phyloP scores from a whole-genome alignment of 2,329 filamentous ascomycete genomes.

The Pezicula radicicola region DNA sequence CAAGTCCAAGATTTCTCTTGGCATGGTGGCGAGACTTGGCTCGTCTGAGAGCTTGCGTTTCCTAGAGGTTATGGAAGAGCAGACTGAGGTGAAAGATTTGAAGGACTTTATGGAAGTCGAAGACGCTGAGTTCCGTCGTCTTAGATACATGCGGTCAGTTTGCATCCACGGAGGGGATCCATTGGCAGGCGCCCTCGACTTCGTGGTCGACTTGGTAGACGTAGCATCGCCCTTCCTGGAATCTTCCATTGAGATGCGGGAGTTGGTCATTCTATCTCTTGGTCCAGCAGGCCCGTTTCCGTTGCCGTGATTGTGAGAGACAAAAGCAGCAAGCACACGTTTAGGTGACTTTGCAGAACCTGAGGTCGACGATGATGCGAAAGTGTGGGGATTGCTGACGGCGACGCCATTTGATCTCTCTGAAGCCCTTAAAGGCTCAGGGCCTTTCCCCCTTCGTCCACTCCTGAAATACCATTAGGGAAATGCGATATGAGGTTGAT shows the following conservation, averaged over 20 bases:
- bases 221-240: conserved; percentile 1
- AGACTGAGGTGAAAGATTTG: conserved; percentile 1
- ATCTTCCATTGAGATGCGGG: not conserved
- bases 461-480: conserved; percentile 2
- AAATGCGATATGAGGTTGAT: not conserved
- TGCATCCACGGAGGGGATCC: not conserved
- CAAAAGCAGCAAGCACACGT: conserved; percentile 1
- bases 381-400: conserved; percentile 11
- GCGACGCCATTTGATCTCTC: conserved; percentile 15
- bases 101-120: conserved; percentile 11
- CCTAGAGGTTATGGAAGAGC: conserved; percentile 9
- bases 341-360: conserved; percentile 1
- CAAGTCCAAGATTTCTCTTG: conserved; percentile 13
- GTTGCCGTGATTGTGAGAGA: conserved; percentile 11
- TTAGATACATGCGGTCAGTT: not conserved
- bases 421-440: conserved; percentile 9
- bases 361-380: conserved; percentile 6
- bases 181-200: conserved; percentile 9
- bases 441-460: conserved; percentile 8
- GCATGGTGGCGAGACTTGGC: conserved; percentile 14
- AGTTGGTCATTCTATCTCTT: conserved; percentile 1
- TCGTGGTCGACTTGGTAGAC: conserved; percentile 3
- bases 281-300: conserved; percentile 8
- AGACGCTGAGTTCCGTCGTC: conserved; percentile 7
- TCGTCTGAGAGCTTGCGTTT: conserved; percentile 3